These are phyloP conservation scores for Auricularia sp. DNA, from an alignment of 768 basidiomycete species.

Conservation along the genomic window DNA sequence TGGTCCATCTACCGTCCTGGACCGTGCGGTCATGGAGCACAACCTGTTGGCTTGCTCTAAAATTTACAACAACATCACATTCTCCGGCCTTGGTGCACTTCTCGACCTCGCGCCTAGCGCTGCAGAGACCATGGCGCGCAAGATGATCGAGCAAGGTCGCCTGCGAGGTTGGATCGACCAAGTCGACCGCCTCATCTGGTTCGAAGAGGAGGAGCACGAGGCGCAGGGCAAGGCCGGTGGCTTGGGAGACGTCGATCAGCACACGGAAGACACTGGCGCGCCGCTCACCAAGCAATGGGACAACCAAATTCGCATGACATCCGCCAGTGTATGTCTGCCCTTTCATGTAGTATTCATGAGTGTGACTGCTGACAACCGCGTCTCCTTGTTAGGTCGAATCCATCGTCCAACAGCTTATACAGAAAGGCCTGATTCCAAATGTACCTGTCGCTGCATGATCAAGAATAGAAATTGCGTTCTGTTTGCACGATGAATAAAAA, in stretches of 20 bases:
- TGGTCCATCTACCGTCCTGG: conserved; percentile 90
- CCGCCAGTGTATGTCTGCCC: conserved; percentile 57
- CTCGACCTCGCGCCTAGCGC: conserved; percentile 84
- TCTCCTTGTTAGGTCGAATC: conserved; percentile 54
- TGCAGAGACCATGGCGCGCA: conserved; percentile 93
- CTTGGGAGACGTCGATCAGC: conserved; percentile 76
- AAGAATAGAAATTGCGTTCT: not conserved
- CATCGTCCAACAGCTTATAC: conserved; percentile 72
- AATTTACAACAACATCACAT: conserved; percentile 96
- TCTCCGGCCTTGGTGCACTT: conserved; percentile 82
- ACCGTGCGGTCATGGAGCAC: conserved; percentile 97
- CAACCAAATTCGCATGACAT: conserved; percentile 78
- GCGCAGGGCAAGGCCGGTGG: conserved; percentile 93
- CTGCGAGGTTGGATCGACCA: conserved; percentile 92
- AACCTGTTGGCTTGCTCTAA: conserved; percentile 94
- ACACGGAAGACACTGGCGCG: conserved; percentile 77
- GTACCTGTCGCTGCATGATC: not conserved
- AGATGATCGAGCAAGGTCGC: conserved; percentile 97
- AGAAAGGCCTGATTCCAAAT: conserved; percentile 51
- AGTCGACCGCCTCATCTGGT: conserved; percentile 88
- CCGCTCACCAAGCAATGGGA: conserved; percentile 96
- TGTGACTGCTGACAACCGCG: not conserved
- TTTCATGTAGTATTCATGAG: not conserved
- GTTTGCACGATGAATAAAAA: not conserved
- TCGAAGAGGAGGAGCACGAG: conserved; percentile 87